Conservation (phyloP, 2,329 filamentous ascomycete species). For the Aspergillus fischeri region DNA sequence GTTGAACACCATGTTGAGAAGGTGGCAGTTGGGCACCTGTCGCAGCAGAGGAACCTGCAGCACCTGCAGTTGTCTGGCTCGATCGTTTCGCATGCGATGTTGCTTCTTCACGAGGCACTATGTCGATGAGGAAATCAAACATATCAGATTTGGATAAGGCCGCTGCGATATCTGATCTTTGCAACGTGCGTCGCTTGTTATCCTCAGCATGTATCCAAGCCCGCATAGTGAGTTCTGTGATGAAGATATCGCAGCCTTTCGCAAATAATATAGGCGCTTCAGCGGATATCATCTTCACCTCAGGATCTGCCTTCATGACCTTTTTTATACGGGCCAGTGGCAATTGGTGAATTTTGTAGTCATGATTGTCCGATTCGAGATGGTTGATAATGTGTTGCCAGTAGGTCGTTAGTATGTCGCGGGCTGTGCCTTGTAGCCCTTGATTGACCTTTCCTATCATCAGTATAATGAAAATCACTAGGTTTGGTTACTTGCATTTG, state of each 20-base stretch:
- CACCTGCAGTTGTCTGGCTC: slow-evolving; percentile 44
- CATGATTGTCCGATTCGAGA: slow-evolving; percentile 89
- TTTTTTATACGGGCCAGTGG: slow-evolving; percentile 99
- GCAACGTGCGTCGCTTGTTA: slow-evolving; percentile 93
- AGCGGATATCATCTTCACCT: slow-evolving; percentile 99
- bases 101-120: slow-evolving; percentile 93
- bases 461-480: background rate
- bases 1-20: slow-evolving; percentile 47
- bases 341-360: slow-evolving; percentile 97
- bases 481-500: slow-evolving; percentile 64
- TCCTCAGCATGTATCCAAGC: slow-evolving; percentile 99
- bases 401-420: slow-evolving; percentile 96
- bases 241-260: slow-evolving; percentile 98
- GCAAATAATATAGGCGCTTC: slow-evolving; percentile 97
- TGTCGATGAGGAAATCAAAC: slow-evolving; percentile 99
- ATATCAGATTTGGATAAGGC: slow-evolving; percentile 97
- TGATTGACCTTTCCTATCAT: slow-evolving; percentile 72
- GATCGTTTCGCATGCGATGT: slow-evolving; percentile 77
- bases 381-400: slow-evolving; percentile 98
- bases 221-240: slow-evolving; percentile 97
- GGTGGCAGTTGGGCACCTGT: slow-evolving; percentile 37
- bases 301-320: slow-evolving; percentile 98
- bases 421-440: slow-evolving; percentile 85
- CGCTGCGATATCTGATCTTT: slow-evolving; percentile 93
- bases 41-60: slow-evolving; percentile 44